phyloP scores from a whole-genome alignment of 768 basidiomycete genomes.

The Pleurotus eryngii region DNA sequence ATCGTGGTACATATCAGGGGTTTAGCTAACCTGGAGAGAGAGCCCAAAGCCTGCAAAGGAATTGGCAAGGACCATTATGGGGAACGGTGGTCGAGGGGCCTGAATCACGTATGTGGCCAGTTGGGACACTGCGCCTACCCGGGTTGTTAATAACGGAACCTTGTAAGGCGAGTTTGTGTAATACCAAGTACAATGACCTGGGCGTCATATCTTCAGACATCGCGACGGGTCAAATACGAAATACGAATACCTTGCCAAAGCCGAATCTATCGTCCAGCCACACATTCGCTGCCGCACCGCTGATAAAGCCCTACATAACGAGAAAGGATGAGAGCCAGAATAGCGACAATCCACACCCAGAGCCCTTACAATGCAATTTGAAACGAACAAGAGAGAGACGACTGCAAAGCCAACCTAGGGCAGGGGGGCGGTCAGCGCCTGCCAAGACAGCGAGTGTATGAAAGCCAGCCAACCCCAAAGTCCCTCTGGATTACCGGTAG shows the following conservation, averaged over 20 bases:
- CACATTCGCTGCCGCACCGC: conserved; percentile 45
- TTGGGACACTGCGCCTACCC: conserved; percentile 39
- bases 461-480: conserved; percentile 33
- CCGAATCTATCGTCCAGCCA: conserved; percentile 41
- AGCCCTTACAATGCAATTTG: conserved; percentile 23
- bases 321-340: background rate
- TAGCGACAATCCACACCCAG: background rate
- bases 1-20: no score
- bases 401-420: conserved; percentile 30
- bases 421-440: no score
- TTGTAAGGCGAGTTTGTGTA: background rate
- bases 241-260: conserved; percentile 39
- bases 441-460: no score
- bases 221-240: background rate
- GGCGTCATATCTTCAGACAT: background rate
- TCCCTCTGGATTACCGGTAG: conserved; percentile 23
- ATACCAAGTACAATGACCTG: conserved; percentile 21
- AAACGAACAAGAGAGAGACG: conserved; percentile 50
- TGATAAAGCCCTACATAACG: conserved; percentile 40
- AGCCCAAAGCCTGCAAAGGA: conserved; percentile 48
- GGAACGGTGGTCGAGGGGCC: conserved; percentile 49
- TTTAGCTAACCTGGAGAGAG: conserved; percentile 35
- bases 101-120: conserved; percentile 41
- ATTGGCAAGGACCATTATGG: conserved; percentile 43
- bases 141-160: background rate